Base-by-base conservation (phyloP, 148 eudicot species). In the Diospyros lotus region DNA sequence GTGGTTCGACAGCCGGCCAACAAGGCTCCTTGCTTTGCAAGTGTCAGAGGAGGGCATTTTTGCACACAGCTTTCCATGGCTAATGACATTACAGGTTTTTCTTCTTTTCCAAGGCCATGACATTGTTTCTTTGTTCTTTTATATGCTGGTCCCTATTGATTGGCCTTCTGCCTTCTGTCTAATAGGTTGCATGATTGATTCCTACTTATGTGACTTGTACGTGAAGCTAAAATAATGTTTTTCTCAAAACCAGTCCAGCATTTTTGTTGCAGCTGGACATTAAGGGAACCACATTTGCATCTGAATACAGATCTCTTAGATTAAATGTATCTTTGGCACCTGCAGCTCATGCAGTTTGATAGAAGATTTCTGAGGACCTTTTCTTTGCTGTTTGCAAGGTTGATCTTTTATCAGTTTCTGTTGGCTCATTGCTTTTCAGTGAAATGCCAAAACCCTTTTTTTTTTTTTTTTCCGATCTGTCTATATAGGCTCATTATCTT, bases 211-310 rank as follows among this genome's bases (percentile, higher is more conserved):
- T 6, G 44, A 68, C 59, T 68, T 52, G 58, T 0, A 12, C 9
- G 52, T 68, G 72, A 68, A 68, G 72, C 59, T 38, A 68, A 6
- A 68, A 38, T 67, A 12, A 14, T 68, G 44, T 68, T 68, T 17
- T 68, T 13, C 58, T 38, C 72, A 68, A 68, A 28, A 38, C 72
- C 72, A 5, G 18, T 52, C 17, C 44, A 68, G 6, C 64, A 58
- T n/a, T 44, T 11, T 4, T 41, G 62, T 5, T 71, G 64, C 53
- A 58, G 41, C 40, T 72, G 42, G 54, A 66, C 1, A 6, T 66
- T 17, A 67, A 44, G 71, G 71, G 56, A 67, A 67, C 71, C 46
- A 18, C 53, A 67, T 8, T 67, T 66, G 15, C 45, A 14, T 42
- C 67, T 64, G 46, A 64, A 13, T 62, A 42, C 67, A 40, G 42